Percentiles rank a stretch among this genome's conserved stretches.
These are phyloP conservation scores for Pseudocercospora cruenta DNA, from an alignment of 2,329 filamentous ascomycete genomes.

Conservation along the genomic window DNA sequence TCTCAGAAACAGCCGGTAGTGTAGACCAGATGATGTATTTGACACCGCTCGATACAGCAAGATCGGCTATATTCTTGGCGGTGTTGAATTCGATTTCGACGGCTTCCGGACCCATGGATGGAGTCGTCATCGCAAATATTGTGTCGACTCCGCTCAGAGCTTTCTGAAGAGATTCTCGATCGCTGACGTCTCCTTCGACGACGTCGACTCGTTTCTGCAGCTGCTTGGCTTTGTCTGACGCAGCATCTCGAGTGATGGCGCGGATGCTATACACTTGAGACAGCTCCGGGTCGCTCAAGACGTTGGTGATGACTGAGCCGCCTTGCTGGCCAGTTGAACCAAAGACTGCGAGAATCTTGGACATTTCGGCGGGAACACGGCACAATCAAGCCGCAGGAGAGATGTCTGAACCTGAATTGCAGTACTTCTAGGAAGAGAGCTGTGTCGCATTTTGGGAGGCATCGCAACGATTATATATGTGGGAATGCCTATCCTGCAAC, in stretches of 20 bases:
- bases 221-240: conserved; percentile 47
- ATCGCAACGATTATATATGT: background rate
- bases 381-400: background rate
- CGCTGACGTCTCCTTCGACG: conserved; percentile 55
- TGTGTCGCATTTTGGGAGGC: too few relatives aligned
- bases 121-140: conserved; percentile 42
- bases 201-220: conserved; percentile 52
- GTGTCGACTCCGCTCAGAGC: conserved; percentile 51
- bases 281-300: conserved; percentile 49
- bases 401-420: background rate
- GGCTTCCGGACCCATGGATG: conserved; percentile 28
- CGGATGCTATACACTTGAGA: conserved; percentile 55
- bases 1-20: conserved; percentile 40
- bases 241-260: conserved; percentile 56
- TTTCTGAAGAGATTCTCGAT: conserved; percentile 46
- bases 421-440: background rate
- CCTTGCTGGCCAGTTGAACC: conserved; percentile 64
- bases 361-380: conserved; percentile 12
- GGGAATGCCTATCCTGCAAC: background rate
- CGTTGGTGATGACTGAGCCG: conserved; percentile 53
- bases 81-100: conserved; percentile 49
- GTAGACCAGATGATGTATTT: conserved; percentile 44
- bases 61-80: conserved; percentile 60
- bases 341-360: conserved; percentile 58
- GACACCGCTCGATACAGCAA: conserved; percentile 44